Conservation (phyloP, 306 rosid genomes). For the Prunus salicina region DNA sequence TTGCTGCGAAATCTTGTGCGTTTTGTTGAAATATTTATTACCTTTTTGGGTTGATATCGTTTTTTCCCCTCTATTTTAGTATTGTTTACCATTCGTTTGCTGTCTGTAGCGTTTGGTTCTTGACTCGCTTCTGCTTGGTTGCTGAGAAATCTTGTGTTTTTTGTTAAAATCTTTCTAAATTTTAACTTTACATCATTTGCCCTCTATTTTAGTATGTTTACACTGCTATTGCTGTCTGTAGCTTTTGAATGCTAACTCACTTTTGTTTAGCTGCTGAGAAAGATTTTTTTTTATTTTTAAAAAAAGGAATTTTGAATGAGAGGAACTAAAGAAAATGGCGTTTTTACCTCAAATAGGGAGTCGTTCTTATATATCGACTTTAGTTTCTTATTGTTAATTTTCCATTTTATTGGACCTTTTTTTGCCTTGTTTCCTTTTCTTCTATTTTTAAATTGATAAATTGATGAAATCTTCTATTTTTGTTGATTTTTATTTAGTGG, state of each 20-base stretch:
- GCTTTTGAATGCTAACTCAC: neutral
- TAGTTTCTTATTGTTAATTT: neutral
- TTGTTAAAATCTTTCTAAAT: neutral
- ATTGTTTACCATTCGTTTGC: neutral
- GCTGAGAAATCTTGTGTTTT: neutral
- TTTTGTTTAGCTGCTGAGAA: neutral
- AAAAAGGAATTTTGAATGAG: neutral
- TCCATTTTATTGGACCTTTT: neutral
- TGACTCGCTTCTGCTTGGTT: neutral
- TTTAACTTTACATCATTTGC: neutral
- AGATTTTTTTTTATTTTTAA: neutral
- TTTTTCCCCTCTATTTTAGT: neutral
- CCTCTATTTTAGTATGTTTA: neutral
- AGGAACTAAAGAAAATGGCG: neutral
- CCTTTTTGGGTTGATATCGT: neutral
- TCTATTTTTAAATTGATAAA: neutral
- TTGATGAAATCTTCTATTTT: neutral
- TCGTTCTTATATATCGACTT: neutral
- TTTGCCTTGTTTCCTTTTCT: neutral
- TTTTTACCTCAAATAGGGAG: neutral
- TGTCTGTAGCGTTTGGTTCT: neutral
- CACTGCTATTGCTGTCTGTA: neutral
- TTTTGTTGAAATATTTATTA: neutral
- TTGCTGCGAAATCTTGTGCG: neutral
- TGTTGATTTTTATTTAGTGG: neutral